Evolutionary conservation across 2,329 filamentous ascomycete species (phyloP).

Genomic region (Aspergillus melleus): DNA sequence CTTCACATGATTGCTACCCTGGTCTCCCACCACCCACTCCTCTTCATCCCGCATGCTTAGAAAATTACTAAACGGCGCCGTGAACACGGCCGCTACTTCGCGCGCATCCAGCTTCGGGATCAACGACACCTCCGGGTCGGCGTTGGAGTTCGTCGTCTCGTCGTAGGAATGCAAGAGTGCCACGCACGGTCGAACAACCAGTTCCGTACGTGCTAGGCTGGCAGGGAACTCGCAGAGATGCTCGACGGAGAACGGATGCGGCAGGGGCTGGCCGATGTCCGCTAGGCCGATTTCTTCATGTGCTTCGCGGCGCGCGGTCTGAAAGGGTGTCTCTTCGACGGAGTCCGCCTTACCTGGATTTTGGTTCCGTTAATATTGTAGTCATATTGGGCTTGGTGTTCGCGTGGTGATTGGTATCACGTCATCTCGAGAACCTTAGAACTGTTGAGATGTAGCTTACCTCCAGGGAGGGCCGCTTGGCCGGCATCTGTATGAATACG

Average conservation of each 20-base stretch:
- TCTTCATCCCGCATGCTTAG: conserved; percentile 62
- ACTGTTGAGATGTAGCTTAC: conserved; percentile 51
- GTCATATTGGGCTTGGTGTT: no score
- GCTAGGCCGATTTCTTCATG: conserved; percentile 92
- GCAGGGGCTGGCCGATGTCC: conserved; percentile 66
- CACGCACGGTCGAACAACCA: conserved; percentile 74
- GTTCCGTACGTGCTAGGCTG: conserved; percentile 69
- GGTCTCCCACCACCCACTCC: conserved; percentile 25
- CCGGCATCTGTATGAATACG: conserved; percentile 57
- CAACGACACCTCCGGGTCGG: conserved; percentile 66
- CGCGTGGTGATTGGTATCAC: no score
- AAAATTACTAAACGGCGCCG: conserved; percentile 83
- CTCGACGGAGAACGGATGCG: conserved; percentile 78
- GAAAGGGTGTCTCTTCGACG: conserved; percentile 60
- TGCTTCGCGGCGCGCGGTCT: conserved; percentile 86
- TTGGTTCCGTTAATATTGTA: not conserved
- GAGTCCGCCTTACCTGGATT: conserved; percentile 52
- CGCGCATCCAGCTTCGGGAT: conserved; percentile 81
- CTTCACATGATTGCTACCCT: conserved; percentile 18
- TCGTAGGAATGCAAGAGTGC: conserved; percentile 71
- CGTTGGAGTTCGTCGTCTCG: conserved; percentile 41
- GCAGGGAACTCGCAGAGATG: conserved; percentile 82
- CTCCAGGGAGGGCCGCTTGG: conserved; percentile 83
- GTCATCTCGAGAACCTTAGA: no score
- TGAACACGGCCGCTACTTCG: conserved; percentile 93